Conservation (phyloP, 139 green algal genomes). For the Chlamydomonas urium region DNA sequence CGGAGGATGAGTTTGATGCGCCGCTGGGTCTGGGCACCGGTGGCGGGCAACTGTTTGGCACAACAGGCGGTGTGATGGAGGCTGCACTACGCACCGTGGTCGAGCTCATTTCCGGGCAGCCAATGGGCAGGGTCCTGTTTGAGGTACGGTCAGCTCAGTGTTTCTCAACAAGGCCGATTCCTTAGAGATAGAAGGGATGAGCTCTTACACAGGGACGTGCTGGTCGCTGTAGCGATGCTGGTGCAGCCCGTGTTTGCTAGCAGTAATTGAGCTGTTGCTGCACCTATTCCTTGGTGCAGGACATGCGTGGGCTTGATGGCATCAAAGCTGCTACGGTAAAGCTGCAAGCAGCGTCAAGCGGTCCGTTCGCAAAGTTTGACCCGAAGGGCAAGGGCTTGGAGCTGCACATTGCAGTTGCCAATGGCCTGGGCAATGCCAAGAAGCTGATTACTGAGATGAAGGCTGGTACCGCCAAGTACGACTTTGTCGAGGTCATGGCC, state of each 20-base stretch:
- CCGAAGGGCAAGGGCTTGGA: background rate
- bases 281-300: too few species aligned
- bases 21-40: constrained; percentile 49
- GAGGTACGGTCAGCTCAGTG: too few species aligned
- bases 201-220: too few species aligned
- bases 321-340: constrained; percentile 52
- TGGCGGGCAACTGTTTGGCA: constrained; percentile 57
- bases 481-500: constrained; percentile 68
- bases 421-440: constrained; percentile 72
- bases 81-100: constrained; percentile 66
- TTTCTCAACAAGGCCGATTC: too few species aligned
- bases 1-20: constrained; percentile 44
- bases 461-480: constrained; percentile 33
- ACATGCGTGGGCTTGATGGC: constrained; percentile 61
- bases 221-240: too few species aligned
- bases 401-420: constrained; percentile 25
- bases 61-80: constrained; percentile 72
- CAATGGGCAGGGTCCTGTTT: constrained; percentile 29
- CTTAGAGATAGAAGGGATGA: too few species aligned
- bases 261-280: too few species aligned
- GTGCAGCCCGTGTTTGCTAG: too few species aligned
- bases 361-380: constrained; percentile 26
- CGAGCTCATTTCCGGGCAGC: constrained; percentile 36
- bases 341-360: constrained; percentile 27
- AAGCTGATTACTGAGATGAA: constrained; percentile 53